A percentile compares a stretch with the other conserved stretches of the same genome.
Evolutionary conservation across 768 basidiomycete genomes (phyloP).

Genomic region (Pleurotus tuber-regium): DNA sequence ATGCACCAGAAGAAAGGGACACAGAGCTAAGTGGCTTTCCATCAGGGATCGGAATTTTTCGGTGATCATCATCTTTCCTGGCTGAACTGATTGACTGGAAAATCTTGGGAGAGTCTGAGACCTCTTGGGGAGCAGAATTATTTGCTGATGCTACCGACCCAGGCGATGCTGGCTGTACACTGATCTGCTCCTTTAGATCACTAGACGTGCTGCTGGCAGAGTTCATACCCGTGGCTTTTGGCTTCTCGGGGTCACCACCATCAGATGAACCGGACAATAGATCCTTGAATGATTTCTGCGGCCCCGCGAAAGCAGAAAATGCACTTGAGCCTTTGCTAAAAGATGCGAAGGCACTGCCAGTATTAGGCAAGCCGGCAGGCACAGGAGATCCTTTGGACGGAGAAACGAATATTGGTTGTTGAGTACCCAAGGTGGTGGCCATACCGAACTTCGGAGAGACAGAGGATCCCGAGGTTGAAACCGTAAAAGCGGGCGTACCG

Average conservation of each 20-base stretch:
- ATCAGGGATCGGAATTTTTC: slow-evolving; percentile 17
- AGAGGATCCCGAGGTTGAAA: slow-evolving; percentile 27
- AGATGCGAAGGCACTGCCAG: slow-evolving; percentile 9
- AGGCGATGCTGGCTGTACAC: too few species aligned
- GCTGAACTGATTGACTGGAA: too few species aligned
- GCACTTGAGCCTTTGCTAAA: slow-evolving; percentile 3
- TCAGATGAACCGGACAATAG: slow-evolving; percentile 44
- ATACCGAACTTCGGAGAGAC: slow-evolving; percentile 35
- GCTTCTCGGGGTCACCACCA: slow-evolving; percentile 21
- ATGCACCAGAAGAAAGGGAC: slow-evolving; percentile 39
- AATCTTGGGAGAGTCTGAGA: too few species aligned
- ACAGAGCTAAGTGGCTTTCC: slow-evolving; percentile 33
- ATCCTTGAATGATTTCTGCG: slow-evolving; percentile 58
- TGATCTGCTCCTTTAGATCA: too few species aligned
- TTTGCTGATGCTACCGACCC: too few species aligned
- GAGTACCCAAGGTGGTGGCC: slow-evolving; percentile 27
- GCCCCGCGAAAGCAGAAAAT: slow-evolving; percentile 19
- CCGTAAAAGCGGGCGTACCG: slow-evolving; percentile 30
- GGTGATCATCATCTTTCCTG: too few species aligned
- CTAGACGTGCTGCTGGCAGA: too few species aligned
- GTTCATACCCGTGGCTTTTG: too few species aligned
- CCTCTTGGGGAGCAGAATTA: too few species aligned
- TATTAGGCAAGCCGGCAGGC: slow-evolving; percentile 18
- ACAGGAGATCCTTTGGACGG: slow-evolving; percentile 17
- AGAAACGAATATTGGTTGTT: slow-evolving; percentile 12